Evolutionary conservation across 139 green algal genomes (phyloP), one percentile per base, ranked within the genome.

Genomic region (Desmodesmus armatus): DNA sequence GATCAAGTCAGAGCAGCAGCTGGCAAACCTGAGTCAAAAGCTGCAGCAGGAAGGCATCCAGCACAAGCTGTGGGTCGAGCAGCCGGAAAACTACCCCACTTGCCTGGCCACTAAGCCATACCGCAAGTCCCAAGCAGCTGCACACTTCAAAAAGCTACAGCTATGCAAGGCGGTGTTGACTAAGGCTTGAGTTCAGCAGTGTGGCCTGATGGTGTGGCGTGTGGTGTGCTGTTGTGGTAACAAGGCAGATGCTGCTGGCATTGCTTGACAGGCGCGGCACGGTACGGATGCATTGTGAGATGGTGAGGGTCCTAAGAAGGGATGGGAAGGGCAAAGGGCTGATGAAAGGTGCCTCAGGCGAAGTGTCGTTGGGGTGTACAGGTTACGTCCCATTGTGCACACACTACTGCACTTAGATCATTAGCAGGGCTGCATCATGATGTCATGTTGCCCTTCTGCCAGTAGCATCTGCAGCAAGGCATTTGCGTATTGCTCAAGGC

Each of bases 1-100:
- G 88, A 87, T 97, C 0, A 98, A 98, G 83, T 89, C 91, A 3
- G 95, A 98, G 87, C 82, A 82, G 15, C 93, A 97, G 88, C 91
- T 99, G 33, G 80, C 69, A 0, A 94, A 92, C 35, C 84, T 99
- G 35, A 85, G 87, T 1, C 78, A 86, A 1, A 96, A 95, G 89
- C 91, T 99, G 19, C 62, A 75, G 0, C 91, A 93, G 37, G 92
- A 88, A 31, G 94, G 94, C 29, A 85, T 99, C 11, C 39, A 55
- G 21, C 93, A 98, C 90, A 98, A 98, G 87, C 88, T 99, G 51
- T 99, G 97, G 97, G 78, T 98, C 7, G 97, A 99, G 89, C 97
- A 99, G 91, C 97, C 97, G 11, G 97, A 99, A 86, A 87, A 97
- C 85, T 95, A 94, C 77, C 78, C 92, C 1, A 99, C 97, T 0